Evolutionary conservation across 345 rosid genomes (phyloP).

Genomic region (Noccaea caerulescens): DNA sequence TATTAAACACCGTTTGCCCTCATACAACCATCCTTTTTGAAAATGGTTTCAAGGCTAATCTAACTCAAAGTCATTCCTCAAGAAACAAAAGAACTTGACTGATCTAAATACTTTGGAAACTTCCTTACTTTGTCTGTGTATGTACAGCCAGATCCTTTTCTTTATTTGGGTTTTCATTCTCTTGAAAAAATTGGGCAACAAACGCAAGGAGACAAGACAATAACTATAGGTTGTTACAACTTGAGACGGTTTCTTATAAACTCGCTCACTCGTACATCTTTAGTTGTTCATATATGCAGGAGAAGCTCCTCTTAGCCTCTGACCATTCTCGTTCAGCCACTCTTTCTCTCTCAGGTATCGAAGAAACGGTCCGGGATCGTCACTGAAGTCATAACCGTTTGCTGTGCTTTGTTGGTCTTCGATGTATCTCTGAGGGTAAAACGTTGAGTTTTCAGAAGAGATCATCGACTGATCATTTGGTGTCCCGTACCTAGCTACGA

Average conservation of each 20-base stretch:
- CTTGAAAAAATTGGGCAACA: constrained; percentile 11
- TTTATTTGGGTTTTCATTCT: not conserved
- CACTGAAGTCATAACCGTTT: constrained; percentile 53
- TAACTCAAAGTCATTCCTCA: constrained; percentile 5
- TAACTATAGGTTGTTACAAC: not conserved
- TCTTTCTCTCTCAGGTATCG: constrained; percentile 78
- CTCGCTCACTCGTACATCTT: constrained; percentile 21
- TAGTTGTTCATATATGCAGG: constrained; percentile 60
- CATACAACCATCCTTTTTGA: not conserved
- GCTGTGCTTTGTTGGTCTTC: constrained; percentile 53
- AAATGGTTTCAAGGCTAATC: not conserved
- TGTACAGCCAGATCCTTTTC: constrained; percentile 22
- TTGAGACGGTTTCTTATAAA: constrained; percentile 3
- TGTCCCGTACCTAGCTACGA: constrained; percentile 54
- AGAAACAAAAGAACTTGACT: constrained; percentile 6
- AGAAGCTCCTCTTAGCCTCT: constrained; percentile 55
- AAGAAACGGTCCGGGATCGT: constrained; percentile 70
- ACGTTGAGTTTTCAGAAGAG: constrained; percentile 40
- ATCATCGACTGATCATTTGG: constrained; percentile 53
- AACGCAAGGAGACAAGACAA: constrained; percentile 11
- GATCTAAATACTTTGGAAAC: not conserved
- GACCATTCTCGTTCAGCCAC: constrained; percentile 66
- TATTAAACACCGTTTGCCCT: not conserved
- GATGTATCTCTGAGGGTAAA: constrained; percentile 37
- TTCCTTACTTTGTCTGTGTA: constrained; percentile 9